A percentile compares a stretch with the other conserved stretches of the same genome.
These are phyloP conservation scores for Chlorella ohadii DNA, from an alignment of 139 green algal genomes.

Conservation along the genomic window DNA sequence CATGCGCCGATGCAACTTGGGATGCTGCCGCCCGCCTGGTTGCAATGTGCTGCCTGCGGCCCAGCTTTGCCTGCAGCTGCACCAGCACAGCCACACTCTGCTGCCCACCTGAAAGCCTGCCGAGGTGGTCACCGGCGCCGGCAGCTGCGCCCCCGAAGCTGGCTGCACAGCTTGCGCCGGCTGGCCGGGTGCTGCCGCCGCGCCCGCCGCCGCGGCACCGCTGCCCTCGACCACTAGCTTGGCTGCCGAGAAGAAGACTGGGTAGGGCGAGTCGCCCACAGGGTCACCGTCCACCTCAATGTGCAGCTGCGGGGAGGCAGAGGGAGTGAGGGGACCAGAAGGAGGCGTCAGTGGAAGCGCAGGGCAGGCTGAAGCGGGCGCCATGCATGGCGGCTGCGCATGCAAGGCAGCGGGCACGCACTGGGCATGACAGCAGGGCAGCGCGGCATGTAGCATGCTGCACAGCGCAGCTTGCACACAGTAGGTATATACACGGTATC, in stretches of 20 bases:
- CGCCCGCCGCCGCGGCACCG: neutral
- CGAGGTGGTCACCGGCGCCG: neutral
- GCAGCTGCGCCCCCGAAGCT: neutral
- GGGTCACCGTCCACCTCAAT: conserved; percentile 79
- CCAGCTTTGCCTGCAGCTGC: neutral
- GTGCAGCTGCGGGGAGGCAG: conserved; percentile 42
- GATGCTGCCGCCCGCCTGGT: no score
- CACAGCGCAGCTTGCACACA: neutral
- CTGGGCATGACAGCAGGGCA: neutral
- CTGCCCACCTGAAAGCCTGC: neutral
- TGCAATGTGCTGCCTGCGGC: no score
- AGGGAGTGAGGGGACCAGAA: neutral
- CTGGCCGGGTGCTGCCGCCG: neutral
- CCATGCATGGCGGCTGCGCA: neutral
- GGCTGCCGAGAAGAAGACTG: conserved; percentile 87
- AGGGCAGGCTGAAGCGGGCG: no score
- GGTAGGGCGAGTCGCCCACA: conserved; percentile 87
- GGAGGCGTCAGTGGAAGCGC: neutral
- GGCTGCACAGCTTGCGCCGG: neutral
- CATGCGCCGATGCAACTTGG: no score
- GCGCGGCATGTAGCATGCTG: neutral
- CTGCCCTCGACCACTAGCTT: neutral
- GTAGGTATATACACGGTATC: neutral
- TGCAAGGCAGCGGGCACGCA: neutral
- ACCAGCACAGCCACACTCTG: neutral